Evolutionary conservation across 257 asterid species (phyloP).

Genomic region (Knoxia roxburghii): DNA sequence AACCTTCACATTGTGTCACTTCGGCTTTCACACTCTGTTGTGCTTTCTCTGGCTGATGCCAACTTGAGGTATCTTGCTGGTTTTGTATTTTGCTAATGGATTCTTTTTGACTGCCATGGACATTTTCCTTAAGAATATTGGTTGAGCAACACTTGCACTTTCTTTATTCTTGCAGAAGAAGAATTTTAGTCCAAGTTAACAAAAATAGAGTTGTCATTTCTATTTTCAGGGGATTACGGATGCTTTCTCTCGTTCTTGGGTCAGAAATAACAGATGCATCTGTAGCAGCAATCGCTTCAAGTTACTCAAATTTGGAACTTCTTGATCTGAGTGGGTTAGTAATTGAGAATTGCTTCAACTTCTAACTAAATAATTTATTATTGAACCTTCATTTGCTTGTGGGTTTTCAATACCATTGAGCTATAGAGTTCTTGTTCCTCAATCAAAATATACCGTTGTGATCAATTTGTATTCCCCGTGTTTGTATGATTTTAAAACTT

Average conservation of each 20-base stretch:
- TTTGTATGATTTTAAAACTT: not conserved
- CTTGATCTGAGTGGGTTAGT: slow-evolving; percentile 98
- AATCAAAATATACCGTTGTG: not conserved
- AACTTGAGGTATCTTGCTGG: slow-evolving; percentile 53
- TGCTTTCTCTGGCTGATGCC: slow-evolving; percentile 78
- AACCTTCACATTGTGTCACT: slow-evolving; percentile 77
- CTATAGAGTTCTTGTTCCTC: not conserved
- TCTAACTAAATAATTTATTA: not conserved
- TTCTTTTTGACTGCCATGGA: not conserved
- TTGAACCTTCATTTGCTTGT: not conserved
- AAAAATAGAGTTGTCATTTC: slow-evolving; percentile 8
- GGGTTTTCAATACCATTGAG: not conserved
- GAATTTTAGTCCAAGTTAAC: not conserved
- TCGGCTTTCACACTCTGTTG: slow-evolving; percentile 71
- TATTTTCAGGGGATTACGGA: slow-evolving; percentile 63
- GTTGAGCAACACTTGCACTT: not conserved
- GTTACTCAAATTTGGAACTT: slow-evolving; percentile 72
- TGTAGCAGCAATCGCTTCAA: slow-evolving; percentile 84
- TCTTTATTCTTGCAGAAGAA: not conserved
- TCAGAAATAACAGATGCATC: slow-evolving; percentile 95
- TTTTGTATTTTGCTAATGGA: not conserved
- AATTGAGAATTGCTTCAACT: not conserved
- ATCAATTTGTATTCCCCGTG: not conserved
- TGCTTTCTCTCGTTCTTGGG: slow-evolving; percentile 96
- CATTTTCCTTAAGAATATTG: not conserved